These are phyloP conservation scores for Solanum neorickii DNA, from an alignment of 257 asterid species.

Conservation along the genomic window DNA sequence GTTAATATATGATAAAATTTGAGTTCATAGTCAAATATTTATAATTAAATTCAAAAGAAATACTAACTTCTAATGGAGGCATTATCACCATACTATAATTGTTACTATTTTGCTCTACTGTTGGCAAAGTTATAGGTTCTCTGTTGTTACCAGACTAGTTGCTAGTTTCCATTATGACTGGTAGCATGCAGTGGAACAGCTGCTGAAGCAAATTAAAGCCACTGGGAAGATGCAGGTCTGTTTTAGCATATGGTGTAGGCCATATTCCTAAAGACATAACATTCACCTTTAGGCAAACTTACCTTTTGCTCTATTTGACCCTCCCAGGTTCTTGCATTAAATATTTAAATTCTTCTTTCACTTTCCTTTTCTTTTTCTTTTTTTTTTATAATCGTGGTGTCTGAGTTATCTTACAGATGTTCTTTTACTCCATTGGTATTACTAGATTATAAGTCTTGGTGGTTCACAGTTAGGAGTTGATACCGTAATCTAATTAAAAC, in stretches of 20 bases:
- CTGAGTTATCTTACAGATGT: too few relatives aligned
- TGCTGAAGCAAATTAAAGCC: constrained; percentile 19
- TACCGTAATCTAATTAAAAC: neutral
- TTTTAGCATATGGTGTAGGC: constrained; percentile 68
- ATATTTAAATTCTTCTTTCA: neutral
- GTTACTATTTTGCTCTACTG: neutral
- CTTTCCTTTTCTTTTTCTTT: neutral
- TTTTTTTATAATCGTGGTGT: neutral
- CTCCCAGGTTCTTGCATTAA: constrained; percentile 17
- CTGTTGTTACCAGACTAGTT: neutral
- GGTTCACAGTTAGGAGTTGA: neutral
- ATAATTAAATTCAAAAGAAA: neutral
- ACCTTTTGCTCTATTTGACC: constrained; percentile 72
- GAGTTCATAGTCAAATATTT: neutral
- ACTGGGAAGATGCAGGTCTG: constrained; percentile 39
- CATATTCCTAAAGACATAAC: constrained; percentile 53
- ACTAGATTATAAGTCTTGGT: neutral
- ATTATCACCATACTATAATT: neutral
- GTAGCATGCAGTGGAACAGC: neutral
- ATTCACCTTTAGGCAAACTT: neutral
- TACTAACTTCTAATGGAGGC: neutral
- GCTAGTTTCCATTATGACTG: constrained; percentile 17
- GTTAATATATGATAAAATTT: neutral
- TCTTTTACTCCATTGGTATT: neutral
- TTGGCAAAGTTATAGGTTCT: neutral